Conservation (phyloP, 1,284 basidiomycete genomes). For the Trichosporon sp. region DNA sequence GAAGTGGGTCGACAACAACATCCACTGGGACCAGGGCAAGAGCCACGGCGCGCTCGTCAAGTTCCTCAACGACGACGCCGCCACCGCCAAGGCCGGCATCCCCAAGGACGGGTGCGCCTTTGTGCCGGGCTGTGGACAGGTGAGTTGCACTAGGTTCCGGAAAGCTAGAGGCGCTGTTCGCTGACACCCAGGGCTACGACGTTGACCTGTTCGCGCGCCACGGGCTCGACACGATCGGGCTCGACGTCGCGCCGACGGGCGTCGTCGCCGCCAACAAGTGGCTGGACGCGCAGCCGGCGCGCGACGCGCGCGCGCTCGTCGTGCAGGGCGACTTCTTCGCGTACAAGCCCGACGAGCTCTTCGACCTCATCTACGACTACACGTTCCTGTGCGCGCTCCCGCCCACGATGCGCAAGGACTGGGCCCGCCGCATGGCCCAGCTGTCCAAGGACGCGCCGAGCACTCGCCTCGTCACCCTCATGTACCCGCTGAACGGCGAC, state of each 20-base stretch:
- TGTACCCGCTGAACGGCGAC: conserved; percentile 53
- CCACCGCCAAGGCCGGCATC: conserved; percentile 49
- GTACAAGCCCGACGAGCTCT: conserved; percentile 49
- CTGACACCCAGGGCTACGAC: conserved; percentile 60
- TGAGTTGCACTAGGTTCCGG: too few relatives aligned
- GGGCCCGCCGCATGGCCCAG: conserved; percentile 58
- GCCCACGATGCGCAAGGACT: conserved; percentile 55
- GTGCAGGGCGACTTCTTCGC: conserved; percentile 59
- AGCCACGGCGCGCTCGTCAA: conserved; percentile 58
- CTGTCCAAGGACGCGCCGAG: conserved; percentile 60
- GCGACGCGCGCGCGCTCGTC: conserved; percentile 36
- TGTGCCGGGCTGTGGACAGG: conserved; percentile 67
- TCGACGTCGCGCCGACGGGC: conserved; percentile 60
- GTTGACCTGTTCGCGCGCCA: conserved; percentile 56
- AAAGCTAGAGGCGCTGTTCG: too few relatives aligned
- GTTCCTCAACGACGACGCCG: conserved; percentile 54
- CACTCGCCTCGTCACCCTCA: conserved; percentile 56
- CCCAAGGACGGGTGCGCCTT: conserved; percentile 59
- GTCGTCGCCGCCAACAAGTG: conserved; percentile 56
- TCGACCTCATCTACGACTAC: conserved; percentile 63
- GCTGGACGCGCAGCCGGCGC: conserved; percentile 21
- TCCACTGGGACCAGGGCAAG: conserved; percentile 58
- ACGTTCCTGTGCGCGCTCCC: conserved; percentile 72
- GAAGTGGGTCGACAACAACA: conserved; percentile 43
- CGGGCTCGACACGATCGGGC: conserved; percentile 54